A percentile compares a stretch with the other conserved stretches of the same genome.
Conservation (phyloP, 768 basidiomycete genomes). For the Tulasnella sp. region DNA sequence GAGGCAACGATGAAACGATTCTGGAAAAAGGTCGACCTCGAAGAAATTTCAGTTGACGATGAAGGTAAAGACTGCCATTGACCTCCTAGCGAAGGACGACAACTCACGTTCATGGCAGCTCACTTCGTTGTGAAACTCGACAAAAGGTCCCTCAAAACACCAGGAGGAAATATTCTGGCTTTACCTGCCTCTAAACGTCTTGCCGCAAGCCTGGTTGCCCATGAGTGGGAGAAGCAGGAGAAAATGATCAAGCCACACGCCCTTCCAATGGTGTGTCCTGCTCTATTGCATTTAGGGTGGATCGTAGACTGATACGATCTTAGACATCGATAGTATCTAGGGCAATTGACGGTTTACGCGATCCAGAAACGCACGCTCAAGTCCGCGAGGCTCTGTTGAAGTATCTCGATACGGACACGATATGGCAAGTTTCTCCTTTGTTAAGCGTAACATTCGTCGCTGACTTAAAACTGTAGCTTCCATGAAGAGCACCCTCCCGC, state of each 20-base stretch:
- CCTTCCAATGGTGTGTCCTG: conserved; percentile 73
- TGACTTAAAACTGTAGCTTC: conserved; percentile 58
- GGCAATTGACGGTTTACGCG: conserved; percentile 77
- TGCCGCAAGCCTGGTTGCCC: conserved; percentile 82
- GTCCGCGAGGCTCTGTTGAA: conserved; percentile 71
- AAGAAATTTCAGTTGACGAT: conserved; percentile 49
- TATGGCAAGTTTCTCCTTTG: conserved; percentile 58
- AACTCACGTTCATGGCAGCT: conserved; percentile 34
- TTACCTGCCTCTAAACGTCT: conserved; percentile 71
- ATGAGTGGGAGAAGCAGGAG: conserved; percentile 96
- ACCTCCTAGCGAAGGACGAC: not conserved
- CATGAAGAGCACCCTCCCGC: conserved; percentile 75
- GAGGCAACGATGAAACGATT: conserved; percentile 87
- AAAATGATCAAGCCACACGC: conserved; percentile 85
- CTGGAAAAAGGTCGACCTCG: conserved; percentile 90
- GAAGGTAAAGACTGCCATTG: not conserved
- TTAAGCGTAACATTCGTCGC: not conserved
- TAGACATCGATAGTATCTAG: conserved; percentile 92
- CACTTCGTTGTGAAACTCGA: conserved; percentile 72
- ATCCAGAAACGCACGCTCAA: conserved; percentile 58
- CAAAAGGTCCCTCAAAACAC: conserved; percentile 83
- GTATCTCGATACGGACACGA: conserved; percentile 93
- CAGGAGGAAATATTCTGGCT: conserved; percentile 72
- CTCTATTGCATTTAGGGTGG: conserved; percentile 3
- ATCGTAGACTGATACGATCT: not conserved